Conservation (phyloP, 257 asterid species). For the Solanum bulbocastanum region DNA sequence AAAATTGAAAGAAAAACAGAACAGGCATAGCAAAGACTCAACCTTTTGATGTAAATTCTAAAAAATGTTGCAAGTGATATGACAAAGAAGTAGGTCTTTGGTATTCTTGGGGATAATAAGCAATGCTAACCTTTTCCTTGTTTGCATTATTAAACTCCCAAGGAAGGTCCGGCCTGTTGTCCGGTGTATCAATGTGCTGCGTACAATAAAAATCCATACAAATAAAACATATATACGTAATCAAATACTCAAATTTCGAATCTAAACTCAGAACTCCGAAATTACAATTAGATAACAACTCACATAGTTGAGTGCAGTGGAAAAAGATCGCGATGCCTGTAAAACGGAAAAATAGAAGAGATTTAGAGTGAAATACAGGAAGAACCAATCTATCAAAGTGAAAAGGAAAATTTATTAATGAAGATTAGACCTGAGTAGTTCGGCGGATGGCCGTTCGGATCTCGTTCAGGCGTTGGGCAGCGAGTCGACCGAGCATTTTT, state of each 20-base stretch:
- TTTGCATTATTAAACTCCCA: slow-evolving; percentile 72
- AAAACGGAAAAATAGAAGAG: not conserved
- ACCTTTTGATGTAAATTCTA: not conserved
- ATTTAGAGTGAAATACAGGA: not conserved
- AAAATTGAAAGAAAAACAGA: not conserved
- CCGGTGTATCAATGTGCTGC: slow-evolving; percentile 84
- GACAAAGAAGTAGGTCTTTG: not conserved
- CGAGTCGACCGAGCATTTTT: slow-evolving; percentile 73
- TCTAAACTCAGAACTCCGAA: not conserved
- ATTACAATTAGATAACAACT: slow-evolving; percentile 12
- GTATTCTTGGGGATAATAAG: not conserved
- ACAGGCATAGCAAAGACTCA: not conserved
- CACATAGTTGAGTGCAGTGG: slow-evolving; percentile 86
- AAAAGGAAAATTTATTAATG: not conserved
- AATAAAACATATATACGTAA: not conserved
- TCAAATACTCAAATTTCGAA: not conserved
- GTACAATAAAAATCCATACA: not conserved
- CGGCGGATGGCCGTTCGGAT: slow-evolving; percentile 66
- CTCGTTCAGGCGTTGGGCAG: slow-evolving; percentile 57
- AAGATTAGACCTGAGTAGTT: slow-evolving; percentile 46
- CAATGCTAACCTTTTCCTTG: slow-evolving; percentile 49
- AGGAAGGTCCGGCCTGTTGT: slow-evolving; percentile 67
- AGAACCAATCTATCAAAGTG: not conserved
- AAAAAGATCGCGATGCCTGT: slow-evolving; percentile 72
- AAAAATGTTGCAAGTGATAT: not conserved